Evolutionary conservation across 345 rosid species (phyloP), one percentile per base, ranked within the genome.

Genomic region (Rubroshorea leprosula): DNA sequence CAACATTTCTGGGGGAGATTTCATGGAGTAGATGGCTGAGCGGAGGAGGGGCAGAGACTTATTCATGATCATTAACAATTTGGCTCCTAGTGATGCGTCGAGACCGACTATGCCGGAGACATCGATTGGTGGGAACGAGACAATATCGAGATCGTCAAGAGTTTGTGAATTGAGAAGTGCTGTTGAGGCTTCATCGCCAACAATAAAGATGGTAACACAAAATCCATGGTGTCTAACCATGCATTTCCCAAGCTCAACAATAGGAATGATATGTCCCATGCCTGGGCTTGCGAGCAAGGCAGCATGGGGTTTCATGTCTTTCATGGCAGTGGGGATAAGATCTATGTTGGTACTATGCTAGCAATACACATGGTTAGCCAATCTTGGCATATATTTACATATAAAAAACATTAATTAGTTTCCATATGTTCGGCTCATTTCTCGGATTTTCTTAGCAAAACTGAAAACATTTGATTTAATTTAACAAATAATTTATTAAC

Each of bases 221-320:
- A 76, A 49, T 58, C 69, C 64, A 49, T 62, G 78, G 41, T 17
- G 43, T 16, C 64, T 56, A 24, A 41, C 60, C 38, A 89, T 76
- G 57, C 77, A 74, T 64, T 77, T 67, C 5, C 80, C 78, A n/a
- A 88, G 80, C 58, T 78, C 89, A 20, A 83, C 51, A 27, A 65
- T 51, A 0, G 95, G 88, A 66, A 82, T 81, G 5, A 84, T 65
- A 67, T 83, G 88, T 25, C 86, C 85, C 43, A 81, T 24, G 41
- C 90, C 86, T 11, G 88, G 90, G 57, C 82, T 76, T 6, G 90
- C 57, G 23, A 84, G 66, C 17, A 81, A 63, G 1, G 72, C 64
- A 5, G 59, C 68, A 41, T 76, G 88, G 39, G 78, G 70, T 51
- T 69, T 73, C 19, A 26, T 24, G 46, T 24, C 12, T 49, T 13